Percentiles rank a stretch among this genome's conserved stretches.
Evolutionary conservation across 1,139 yeast genomes (phyloP).

Genomic region (Suhomyces panamericanus): DNA sequence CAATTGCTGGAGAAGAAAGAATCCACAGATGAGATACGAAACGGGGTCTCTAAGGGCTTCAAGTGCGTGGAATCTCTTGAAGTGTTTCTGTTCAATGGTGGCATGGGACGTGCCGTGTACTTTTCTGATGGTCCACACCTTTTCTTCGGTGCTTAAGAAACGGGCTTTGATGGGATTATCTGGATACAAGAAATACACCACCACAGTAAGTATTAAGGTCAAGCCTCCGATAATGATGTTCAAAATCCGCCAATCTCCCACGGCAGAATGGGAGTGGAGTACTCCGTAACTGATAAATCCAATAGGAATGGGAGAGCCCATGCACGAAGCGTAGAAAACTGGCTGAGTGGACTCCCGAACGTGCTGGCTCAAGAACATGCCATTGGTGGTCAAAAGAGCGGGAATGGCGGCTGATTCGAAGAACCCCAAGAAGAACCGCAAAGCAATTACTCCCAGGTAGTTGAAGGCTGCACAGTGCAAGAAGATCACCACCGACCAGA

Average conservation of each 20-base stretch:
- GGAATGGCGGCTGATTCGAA: constrained; percentile 46
- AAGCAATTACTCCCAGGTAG: constrained; percentile 40
- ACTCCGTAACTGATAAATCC: constrained; percentile 50
- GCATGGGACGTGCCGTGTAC: constrained; percentile 40
- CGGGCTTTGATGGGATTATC: constrained; percentile 44
- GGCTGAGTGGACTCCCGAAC: constrained; percentile 45
- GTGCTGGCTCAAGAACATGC: constrained; percentile 44
- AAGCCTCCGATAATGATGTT: constrained; percentile 46
- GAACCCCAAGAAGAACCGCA: constrained; percentile 48
- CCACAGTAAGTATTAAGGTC: constrained; percentile 32
- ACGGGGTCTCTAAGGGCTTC: constrained; percentile 50
- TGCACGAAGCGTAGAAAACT: constrained; percentile 45
- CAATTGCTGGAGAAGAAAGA: constrained; percentile 41
- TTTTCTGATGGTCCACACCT: constrained; percentile 46
- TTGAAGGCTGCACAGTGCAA: constrained; percentile 40
- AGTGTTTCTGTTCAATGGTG: constrained; percentile 45
- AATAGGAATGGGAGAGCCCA: constrained; percentile 44
- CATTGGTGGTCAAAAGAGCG: constrained; percentile 38
- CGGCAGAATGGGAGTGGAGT: constrained; percentile 25
- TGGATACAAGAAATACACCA: constrained; percentile 39
- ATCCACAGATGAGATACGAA: constrained; percentile 44
- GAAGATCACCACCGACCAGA: constrained; percentile 43
- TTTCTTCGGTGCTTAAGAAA: constrained; percentile 39
- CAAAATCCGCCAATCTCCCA: constrained; percentile 39
- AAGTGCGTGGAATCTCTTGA: constrained; percentile 42